These are phyloP conservation scores for Leptographium radiaticola DNA, from an alignment of 2,329 filamentous ascomycete genomes.

Conservation along the genomic window DNA sequence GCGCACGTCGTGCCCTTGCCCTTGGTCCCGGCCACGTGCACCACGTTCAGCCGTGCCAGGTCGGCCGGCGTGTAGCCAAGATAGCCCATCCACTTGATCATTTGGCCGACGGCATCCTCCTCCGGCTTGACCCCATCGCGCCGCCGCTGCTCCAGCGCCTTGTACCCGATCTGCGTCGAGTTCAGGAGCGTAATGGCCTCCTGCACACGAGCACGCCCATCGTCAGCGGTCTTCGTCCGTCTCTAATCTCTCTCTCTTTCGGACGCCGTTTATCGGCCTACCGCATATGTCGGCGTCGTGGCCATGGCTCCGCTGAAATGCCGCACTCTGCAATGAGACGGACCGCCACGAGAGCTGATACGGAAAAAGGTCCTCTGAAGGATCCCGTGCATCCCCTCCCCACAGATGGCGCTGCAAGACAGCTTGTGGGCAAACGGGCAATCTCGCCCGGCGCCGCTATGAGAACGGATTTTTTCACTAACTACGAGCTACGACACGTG, in stretches of 20 bases:
- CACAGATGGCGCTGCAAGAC: neutral
- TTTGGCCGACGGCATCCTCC: conserved; percentile 53
- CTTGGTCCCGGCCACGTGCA: conserved; percentile 66
- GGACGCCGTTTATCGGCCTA: neutral
- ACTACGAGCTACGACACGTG: too few relatives aligned
- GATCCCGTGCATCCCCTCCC: neutral
- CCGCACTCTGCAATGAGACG: neutral
- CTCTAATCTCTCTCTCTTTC: neutral
- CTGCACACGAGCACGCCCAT: conserved; percentile 27
- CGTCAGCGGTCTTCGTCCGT: neutral
- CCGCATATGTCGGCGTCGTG: conserved; percentile 1
- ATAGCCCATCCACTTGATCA: conserved; percentile 62
- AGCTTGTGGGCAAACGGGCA: too few relatives aligned
- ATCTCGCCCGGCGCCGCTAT: too few relatives aligned
- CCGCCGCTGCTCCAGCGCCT: conserved; percentile 63
- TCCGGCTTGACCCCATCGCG: conserved; percentile 59
- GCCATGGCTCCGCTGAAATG: neutral
- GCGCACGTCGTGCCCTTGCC: conserved; percentile 64
- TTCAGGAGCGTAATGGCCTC: conserved; percentile 80
- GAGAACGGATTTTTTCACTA: too few relatives aligned
- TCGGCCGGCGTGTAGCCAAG: conserved; percentile 56
- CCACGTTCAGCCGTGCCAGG: conserved; percentile 47
- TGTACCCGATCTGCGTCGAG: conserved; percentile 78
- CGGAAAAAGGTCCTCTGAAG: neutral
- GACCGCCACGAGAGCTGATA: neutral